phyloP scores from a whole-genome alignment of 2,329 filamentous ascomycete species.

The Cladophialophora psammophila region DNA sequence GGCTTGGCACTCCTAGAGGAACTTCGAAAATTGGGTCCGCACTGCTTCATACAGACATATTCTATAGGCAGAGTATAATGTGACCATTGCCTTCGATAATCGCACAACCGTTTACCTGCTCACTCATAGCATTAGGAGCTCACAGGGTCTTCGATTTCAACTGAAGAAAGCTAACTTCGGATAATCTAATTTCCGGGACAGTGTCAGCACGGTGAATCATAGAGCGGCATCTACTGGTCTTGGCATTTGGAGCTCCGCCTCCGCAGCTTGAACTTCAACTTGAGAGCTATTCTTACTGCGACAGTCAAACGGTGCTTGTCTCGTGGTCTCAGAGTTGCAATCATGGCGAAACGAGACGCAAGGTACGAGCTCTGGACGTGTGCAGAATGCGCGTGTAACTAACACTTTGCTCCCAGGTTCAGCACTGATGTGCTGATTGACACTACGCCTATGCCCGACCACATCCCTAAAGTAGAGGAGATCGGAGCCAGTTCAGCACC shows the following conservation, averaged over 20 bases:
- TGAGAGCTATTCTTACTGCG: background rate
- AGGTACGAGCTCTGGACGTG: constrained; percentile 24
- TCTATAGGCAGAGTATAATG: too few species aligned
- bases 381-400: background rate
- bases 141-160: background rate
- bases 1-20: background rate
- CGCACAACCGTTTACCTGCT: background rate
- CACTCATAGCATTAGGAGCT: too few species aligned
- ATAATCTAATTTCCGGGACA: background rate
- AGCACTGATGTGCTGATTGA: constrained; percentile 92
- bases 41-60: too few species aligned
- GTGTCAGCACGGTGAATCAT: background rate
- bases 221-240: background rate
- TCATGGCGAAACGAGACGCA: constrained; percentile 38
- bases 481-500: constrained; percentile 92
- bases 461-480: constrained; percentile 92
- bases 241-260: constrained; percentile 40
- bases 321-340: constrained; percentile 22
- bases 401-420: constrained; percentile 69
- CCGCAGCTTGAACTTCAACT: constrained; percentile 17
- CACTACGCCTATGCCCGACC: constrained; percentile 90
- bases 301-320: constrained; percentile 1
- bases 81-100: background rate
- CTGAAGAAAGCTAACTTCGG: background rate
- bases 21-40: too few species aligned